Percentiles rank a stretch among this genome's conserved stretches.
Evolutionary conservation across 495 filamentous ascomycete genomes (phyloP).

Genomic region (Penicillium paradoxum): DNA sequence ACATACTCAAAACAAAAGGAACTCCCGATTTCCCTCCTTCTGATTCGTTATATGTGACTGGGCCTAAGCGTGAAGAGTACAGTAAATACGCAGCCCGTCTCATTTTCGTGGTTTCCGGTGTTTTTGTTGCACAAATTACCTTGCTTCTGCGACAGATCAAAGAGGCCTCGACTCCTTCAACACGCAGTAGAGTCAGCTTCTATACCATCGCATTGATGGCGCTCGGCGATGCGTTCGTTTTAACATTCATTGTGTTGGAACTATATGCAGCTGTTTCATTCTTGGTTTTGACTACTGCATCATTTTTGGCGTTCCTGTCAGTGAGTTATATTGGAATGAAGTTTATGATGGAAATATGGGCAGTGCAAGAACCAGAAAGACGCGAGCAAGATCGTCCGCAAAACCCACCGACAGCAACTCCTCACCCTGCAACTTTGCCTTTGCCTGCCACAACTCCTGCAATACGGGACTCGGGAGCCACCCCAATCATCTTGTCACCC

Average conservation of each 20-base stretch:
- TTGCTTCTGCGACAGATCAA: constrained; percentile 81
- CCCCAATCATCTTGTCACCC: constrained; percentile 74
- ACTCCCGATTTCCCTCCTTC: constrained; percentile 62
- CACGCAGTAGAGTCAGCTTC: constrained; percentile 83
- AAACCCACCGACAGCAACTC: constrained; percentile 20
- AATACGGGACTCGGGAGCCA: constrained; percentile 43
- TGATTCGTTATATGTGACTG: constrained; percentile 63
- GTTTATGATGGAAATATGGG: constrained; percentile 85
- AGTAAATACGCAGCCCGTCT: constrained; percentile 60
- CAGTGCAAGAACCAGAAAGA: constrained; percentile 77
- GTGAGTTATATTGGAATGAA: constrained; percentile 71
- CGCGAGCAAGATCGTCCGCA: constrained; percentile 47
- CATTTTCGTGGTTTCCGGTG: constrained; percentile 59
- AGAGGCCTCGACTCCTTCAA: constrained; percentile 91
- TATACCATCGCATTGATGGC: constrained; percentile 80
- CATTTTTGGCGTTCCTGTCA: constrained; percentile 69
- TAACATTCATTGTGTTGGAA: constrained; percentile 60
- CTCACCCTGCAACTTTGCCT: constrained; percentile 50
- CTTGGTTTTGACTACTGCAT: constrained; percentile 59
- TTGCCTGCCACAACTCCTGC: constrained; percentile 55
- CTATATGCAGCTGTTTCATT: constrained; percentile 61
- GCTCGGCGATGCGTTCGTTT: constrained; percentile 72
- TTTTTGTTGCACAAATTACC: constrained; percentile 65
- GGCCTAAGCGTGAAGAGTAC: constrained; percentile 74
- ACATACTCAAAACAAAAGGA: constrained; percentile 83